These are phyloP conservation scores for Aspergillus neoniger DNA, from an alignment of 2,329 filamentous ascomycete genomes.

Conservation along the genomic window DNA sequence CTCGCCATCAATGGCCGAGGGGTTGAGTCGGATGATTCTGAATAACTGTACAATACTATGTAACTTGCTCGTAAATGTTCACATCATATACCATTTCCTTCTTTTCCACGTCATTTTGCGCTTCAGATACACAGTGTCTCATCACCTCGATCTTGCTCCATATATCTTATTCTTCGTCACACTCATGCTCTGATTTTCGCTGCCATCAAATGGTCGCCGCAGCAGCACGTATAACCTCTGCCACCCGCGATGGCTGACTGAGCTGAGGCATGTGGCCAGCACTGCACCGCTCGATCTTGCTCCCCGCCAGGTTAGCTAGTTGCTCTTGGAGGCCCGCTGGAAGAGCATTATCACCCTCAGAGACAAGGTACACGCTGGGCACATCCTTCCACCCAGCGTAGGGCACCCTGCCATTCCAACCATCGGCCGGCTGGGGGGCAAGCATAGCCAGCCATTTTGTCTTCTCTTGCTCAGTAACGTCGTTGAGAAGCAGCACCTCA, in stretches of 20 bases:
- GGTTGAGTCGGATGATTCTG: conserved; percentile 9
- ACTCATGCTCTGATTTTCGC: neutral
- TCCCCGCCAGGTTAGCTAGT: neutral
- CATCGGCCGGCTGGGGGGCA: neutral
- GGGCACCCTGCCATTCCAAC: neutral
- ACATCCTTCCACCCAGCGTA: conserved; percentile 10
- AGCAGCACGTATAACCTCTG: neutral
- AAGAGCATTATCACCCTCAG: neutral
- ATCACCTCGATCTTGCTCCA: neutral
- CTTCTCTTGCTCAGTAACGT: neutral
- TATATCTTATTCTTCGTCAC: neutral
- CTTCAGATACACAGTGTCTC: too few relatives aligned
- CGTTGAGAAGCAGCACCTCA: conserved; percentile 1
- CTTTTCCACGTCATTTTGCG: neutral
- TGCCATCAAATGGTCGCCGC: neutral
- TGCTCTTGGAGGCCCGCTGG: conserved; percentile 4
- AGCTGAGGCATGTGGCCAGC: conserved; percentile 5
- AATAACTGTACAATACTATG: conserved; percentile 1
- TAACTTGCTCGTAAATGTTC: neutral
- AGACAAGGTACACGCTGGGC: conserved; percentile 2
- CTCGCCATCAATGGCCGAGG: conserved; percentile 13
- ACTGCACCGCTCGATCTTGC: neutral
- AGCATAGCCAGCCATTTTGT: neutral
- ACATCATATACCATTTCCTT: neutral
- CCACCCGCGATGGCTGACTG: conserved; percentile 3